Conservation (phyloP, 306 rosid genomes). For the Adenanthera pavonina region DNA sequence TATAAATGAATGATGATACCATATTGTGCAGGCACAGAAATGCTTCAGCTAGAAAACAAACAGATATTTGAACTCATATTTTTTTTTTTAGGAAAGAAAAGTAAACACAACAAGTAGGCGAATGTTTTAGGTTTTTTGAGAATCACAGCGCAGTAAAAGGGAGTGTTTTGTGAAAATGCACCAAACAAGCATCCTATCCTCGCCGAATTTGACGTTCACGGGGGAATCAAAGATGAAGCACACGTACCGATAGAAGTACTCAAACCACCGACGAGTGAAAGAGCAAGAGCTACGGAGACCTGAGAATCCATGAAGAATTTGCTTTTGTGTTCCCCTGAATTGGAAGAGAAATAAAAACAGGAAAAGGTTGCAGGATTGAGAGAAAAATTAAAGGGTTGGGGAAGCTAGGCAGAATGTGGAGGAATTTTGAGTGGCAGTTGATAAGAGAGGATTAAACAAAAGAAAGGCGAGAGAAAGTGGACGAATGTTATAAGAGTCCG, state of each 20-base stretch:
- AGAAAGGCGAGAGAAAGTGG: not conserved
- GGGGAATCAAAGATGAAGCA: not conserved
- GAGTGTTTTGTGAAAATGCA: slow-evolving; percentile 12
- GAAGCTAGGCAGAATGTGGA: not conserved
- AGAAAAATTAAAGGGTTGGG: not conserved
- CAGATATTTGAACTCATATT: not conserved
- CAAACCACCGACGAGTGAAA: slow-evolving; percentile 88
- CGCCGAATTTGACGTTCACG: not conserved
- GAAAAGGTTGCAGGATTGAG: slow-evolving; percentile 27
- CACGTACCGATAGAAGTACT: slow-evolving; percentile 86
- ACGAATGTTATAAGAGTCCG: not conserved
- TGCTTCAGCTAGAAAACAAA: not conserved
- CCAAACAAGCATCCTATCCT: not conserved
- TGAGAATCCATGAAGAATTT: slow-evolving; percentile 74
- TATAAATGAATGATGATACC: not conserved
- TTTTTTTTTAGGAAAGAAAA: no score
- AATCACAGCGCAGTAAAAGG: not conserved
- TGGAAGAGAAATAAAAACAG: not conserved
- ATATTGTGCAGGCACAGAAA: not conserved
- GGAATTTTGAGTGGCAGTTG: not conserved
- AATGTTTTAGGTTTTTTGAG: not conserved
- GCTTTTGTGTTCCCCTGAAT: slow-evolving; percentile 7
- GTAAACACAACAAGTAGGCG: not conserved
- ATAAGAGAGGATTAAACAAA: no score
- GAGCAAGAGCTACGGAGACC: slow-evolving; percentile 85